Evolutionary conservation across 306 rosid species (phyloP).

Genomic region (Biancaea sappan): DNA sequence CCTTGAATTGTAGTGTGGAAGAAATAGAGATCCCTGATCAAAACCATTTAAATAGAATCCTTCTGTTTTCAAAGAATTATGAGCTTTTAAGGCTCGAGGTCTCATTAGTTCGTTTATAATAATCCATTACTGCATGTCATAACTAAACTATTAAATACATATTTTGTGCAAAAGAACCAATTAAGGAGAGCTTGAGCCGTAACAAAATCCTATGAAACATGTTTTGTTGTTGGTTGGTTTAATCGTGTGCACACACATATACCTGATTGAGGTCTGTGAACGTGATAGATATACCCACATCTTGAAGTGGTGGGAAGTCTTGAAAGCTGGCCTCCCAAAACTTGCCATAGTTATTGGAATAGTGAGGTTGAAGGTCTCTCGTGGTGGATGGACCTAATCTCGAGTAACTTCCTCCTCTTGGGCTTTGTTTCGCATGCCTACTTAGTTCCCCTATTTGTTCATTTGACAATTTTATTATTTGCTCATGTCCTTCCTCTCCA

Average conservation of each 20-base stretch:
- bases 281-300: conserved; percentile 1
- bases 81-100: no score
- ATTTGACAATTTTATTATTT: conserved; percentile 27
- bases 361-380: not conserved
- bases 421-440: conserved; percentile 16
- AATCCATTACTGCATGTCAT: no score
- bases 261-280: conserved; percentile 21
- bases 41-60: no score
- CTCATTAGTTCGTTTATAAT: no score
- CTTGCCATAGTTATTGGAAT: conserved; percentile 38
- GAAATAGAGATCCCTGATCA: conserved; percentile 28
- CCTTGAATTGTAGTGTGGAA: conserved; percentile 40
- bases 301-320: not conserved
- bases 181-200: no score
- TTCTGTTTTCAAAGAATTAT: no score
- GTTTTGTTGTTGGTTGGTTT: not conserved
- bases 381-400: conserved; percentile 34
- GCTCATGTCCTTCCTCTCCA: not conserved
- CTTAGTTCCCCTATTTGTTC: conserved; percentile 30
- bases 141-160: not conserved
- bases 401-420: not conserved
- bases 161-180: no score
- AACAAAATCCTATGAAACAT: no score
- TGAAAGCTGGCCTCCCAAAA: conserved; percentile 35
- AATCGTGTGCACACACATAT: not conserved